Evolutionary conservation across 1,139 yeast species (phyloP).

Genomic region (Suhomyces chickasaworum): DNA sequence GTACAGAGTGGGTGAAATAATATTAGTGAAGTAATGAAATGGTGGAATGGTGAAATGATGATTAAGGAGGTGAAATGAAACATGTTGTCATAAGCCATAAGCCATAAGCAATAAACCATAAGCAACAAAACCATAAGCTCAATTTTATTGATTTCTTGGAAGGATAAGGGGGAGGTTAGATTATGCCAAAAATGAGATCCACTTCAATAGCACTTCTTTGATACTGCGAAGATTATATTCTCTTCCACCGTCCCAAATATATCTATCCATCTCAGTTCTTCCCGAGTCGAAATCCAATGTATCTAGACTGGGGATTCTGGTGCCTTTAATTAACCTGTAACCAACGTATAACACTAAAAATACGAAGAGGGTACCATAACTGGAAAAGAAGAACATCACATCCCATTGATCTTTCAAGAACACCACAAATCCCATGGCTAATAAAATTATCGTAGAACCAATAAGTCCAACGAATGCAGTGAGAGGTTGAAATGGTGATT

Average conservation of each 20-base stretch:
- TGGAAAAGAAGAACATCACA: constrained; percentile 61
- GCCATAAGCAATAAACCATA: no score
- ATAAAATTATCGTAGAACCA: constrained; percentile 55
- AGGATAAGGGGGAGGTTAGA: no score
- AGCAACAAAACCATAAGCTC: no score
- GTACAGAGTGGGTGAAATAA: background rate
- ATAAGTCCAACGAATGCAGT: constrained; percentile 67
- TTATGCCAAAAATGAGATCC: constrained; percentile 40
- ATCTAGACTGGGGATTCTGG: constrained; percentile 61
- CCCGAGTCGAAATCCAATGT: constrained; percentile 78
- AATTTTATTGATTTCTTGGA: no score
- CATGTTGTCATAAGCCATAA: background rate
- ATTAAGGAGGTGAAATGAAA: background rate
- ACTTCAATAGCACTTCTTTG: constrained; percentile 40
- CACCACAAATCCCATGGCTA: constrained; percentile 72
- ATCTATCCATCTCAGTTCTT: constrained; percentile 70
- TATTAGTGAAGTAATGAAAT: background rate
- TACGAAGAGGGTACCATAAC: constrained; percentile 64
- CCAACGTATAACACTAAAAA: constrained; percentile 56
- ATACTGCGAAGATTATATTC: constrained; percentile 41
- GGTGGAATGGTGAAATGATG: background rate
- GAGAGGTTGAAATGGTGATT: constrained; percentile 77
- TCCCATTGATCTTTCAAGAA: constrained; percentile 66
- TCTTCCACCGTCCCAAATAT: constrained; percentile 68
- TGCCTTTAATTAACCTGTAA: constrained; percentile 57